Percentiles rank a stretch among this genome's conserved stretches.
Evolutionary conservation across 495 filamentous ascomycete genomes (phyloP).

Genomic region (Neurospora terricola): DNA sequence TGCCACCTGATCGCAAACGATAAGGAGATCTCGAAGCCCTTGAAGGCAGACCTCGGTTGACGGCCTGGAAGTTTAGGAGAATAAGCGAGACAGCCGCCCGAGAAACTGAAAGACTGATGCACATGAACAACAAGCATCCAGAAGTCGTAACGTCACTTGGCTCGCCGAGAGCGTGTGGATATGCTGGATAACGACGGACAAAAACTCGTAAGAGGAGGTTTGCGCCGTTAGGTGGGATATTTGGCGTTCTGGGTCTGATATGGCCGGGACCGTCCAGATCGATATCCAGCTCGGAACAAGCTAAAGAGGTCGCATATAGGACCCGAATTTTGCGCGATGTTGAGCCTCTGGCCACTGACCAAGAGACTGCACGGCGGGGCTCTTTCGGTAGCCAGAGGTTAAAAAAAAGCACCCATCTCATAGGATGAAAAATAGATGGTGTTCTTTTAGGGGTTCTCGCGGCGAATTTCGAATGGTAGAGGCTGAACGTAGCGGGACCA

Average conservation of each 20-base stretch:
- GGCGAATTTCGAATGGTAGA: background rate
- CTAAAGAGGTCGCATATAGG: background rate
- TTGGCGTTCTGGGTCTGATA: slow-evolving; percentile 8
- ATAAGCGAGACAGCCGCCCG: background rate
- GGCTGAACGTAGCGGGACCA: background rate
- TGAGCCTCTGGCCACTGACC: background rate
- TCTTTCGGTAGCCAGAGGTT: background rate
- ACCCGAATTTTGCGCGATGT: slow-evolving; percentile 1
- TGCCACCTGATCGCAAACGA: background rate
- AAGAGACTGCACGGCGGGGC: background rate
- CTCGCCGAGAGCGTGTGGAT: slow-evolving; percentile 7
- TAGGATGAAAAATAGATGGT: background rate
- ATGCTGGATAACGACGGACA: slow-evolving; percentile 4
- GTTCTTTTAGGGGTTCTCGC: background rate
- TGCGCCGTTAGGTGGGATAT: slow-evolving; percentile 19
- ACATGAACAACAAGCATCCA: background rate
- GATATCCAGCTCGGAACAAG: slow-evolving; percentile 1
- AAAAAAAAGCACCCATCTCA: background rate
- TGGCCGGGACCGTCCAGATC: slow-evolving; percentile 12
- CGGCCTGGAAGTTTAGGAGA: background rate
- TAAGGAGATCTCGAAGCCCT: background rate
- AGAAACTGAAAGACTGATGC: background rate
- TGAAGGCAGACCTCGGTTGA: background rate
- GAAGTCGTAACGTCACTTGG: slow-evolving; percentile 6
- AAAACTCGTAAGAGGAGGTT: slow-evolving; percentile 11